Conservation (phyloP, 2,329 filamentous ascomycete genomes). For the Xylaria multiplex region DNA sequence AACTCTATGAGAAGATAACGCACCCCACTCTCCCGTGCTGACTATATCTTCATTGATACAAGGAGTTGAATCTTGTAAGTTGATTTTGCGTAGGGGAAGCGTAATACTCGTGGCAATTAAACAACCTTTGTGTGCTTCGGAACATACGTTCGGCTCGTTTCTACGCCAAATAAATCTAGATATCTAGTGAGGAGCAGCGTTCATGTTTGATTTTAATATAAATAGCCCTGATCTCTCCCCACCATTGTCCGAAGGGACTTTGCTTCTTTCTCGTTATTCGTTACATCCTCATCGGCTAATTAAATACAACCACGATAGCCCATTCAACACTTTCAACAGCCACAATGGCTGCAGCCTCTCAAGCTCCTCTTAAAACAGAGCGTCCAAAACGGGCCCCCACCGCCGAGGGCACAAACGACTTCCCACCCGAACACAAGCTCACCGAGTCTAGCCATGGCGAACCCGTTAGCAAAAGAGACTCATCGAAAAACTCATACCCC, state of each 20-base stretch:
- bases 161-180: no score
- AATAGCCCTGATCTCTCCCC: neutral
- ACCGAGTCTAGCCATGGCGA: constrained; percentile 6
- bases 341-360: neutral
- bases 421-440: neutral
- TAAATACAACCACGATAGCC: no score
- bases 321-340: neutral
- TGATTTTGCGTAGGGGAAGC: no score
- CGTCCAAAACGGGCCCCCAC: neutral
- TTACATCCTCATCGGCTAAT: no score
- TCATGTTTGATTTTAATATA: neutral
- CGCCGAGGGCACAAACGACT: constrained; percentile 15
- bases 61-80: no score
- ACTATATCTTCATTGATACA: no score
- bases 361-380: neutral
- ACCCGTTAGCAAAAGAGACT: constrained; percentile 7
- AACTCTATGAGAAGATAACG: no score
- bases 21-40: no score
- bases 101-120: neutral
- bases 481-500: neutral
- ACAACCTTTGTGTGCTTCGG: neutral
- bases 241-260: no score
- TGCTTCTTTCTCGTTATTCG: no score
- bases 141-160: no score
- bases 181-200: no score